Percentiles rank a stretch among this genome's conserved stretches.
phyloP scores from a whole-genome alignment of 495 filamentous ascomycete genomes.

The Filosporella fistucella region DNA sequence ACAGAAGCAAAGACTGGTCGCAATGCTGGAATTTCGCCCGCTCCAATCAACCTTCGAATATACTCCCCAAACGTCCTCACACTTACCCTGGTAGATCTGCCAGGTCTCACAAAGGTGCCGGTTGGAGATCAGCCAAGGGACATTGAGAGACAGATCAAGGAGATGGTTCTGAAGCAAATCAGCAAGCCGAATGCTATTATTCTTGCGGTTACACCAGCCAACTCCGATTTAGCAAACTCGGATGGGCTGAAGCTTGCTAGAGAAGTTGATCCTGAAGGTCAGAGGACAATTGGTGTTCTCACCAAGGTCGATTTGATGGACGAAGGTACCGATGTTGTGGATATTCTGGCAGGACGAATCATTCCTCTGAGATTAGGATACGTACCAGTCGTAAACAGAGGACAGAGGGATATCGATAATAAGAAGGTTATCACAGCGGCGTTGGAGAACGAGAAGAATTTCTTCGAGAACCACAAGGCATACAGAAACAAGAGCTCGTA shows the following conservation, averaged over 20 bases:
- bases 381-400: conserved; percentile 97
- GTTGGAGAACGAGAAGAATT: conserved; percentile 91
- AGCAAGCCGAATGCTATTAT: conserved; percentile 98
- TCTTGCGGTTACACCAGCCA: conserved; percentile 91
- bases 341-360: conserved; percentile 97
- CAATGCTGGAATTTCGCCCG: conserved; percentile 94
- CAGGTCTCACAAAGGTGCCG: conserved; percentile 95
- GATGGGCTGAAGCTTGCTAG: conserved; percentile 95
- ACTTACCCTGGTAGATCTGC: conserved; percentile 94
- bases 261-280: conserved; percentile 96
- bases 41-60: conserved; percentile 94
- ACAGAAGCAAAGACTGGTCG: conserved; percentile 94
- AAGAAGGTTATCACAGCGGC: conserved; percentile 90
- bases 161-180: conserved; percentile 99
- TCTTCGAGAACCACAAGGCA: conserved; percentile 98
- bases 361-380: conserved; percentile 95
- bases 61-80: conserved; percentile 98
- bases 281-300: conserved; percentile 96
- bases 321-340: conserved; percentile 97
- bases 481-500: conserved; percentile 98
- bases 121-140: conserved; percentile 98
- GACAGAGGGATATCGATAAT: conserved; percentile 98
- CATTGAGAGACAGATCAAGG: conserved; percentile 94
- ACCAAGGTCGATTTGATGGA: conserved; percentile 99
- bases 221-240: conserved; percentile 97